Base-by-base conservation (phyloP, 1,139 yeast species). In the Yamadazyma sp. region DNA sequence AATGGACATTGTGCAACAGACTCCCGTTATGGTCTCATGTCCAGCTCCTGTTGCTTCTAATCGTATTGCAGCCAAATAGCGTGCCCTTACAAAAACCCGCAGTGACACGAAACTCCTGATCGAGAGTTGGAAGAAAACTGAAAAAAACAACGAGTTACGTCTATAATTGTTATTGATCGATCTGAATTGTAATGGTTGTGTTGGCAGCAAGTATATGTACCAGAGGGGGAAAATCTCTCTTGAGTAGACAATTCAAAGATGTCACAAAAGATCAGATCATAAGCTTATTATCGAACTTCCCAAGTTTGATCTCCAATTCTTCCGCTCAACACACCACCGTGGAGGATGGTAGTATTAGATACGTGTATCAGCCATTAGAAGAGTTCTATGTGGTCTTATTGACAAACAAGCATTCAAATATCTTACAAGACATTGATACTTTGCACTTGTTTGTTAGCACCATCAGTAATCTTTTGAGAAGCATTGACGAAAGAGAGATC, bases 121-220 rank as follows among this genome's bases (percentile, higher is more conserved):
- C 41, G 41, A 38, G 31, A 34, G 22, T 6, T 29, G 28, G 20
- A 28, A 26, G 23, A 35, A 25, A 27, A 27, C 29, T 17, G 29
- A 24, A 34, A 23, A 25, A 18, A 16, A 17, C 28, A 31, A 25
- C 28, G 21, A 25, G 28, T 12, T 12, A 25, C 28, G 28, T 12
- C 28, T 25, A 25, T 25, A 12, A 25, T 25, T 11, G 12, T n/a
- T 12, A 25, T 21, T 11, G 15, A 27, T 11, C 32, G n/a, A 28
- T 16, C 20, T 14, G 29, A 24, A 13, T 26, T 21, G 47, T 15
- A 33, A 63, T 64, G 69, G 67, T 61, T 51, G 74, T 92, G 39
- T 76, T 92, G 61, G 96, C 98, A 40, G 97, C 97, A 41, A 86
- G 97, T 36, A 86, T 92, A 53, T 88, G 97, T 62, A 86, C 97